Conservation (phyloP, 805 yeast species). For the Vanderwaltozyma tropicalis region DNA sequence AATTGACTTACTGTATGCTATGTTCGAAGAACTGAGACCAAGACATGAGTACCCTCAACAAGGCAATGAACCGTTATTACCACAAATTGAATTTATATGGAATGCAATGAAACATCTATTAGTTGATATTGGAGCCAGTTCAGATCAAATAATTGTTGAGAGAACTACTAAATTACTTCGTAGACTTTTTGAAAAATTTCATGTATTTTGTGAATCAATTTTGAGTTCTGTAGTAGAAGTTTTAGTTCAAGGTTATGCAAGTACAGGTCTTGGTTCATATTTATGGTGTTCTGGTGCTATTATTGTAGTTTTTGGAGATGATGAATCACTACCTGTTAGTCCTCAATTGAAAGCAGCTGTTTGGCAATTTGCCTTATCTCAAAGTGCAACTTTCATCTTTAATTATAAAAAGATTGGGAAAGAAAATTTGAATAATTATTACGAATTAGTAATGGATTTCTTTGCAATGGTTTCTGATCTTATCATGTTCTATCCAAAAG, state of each 20-base stretch:
- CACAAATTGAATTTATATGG: conserved; percentile 22
- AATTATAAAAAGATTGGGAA: conserved; percentile 26
- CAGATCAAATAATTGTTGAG: conserved; percentile 41
- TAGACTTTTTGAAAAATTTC: conserved; percentile 44
- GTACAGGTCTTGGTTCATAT: conserved; percentile 68
- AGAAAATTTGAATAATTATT: conserved; percentile 15
- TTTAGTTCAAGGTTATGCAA: conserved; percentile 59
- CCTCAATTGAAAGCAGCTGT: conserved; percentile 44
- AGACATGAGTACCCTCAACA: conserved; percentile 22
- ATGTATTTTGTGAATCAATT: conserved; percentile 35
- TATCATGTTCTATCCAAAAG: conserved; percentile 52
- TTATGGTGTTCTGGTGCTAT: conserved; percentile 83
- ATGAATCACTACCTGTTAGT: conserved; percentile 29
- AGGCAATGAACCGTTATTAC: conserved; percentile 24
- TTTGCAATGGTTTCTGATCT: conserved; percentile 71
- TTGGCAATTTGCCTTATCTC: conserved; percentile 66
- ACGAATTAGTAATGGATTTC: conserved; percentile 75
- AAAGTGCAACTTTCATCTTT: conserved; percentile 47
- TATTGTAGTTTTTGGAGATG: conserved; percentile 60
- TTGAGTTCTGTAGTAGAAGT: conserved; percentile 55
- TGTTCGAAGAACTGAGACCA: conserved; percentile 26
- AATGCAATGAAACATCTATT: conserved; percentile 14
- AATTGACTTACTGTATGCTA: conserved; percentile 40
- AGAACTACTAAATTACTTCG: conserved; percentile 60
- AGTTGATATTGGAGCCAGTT: conserved; percentile 16